Base-by-base conservation (phyloP, 2,329 filamentous ascomycete genomes). In the Penicillium sumatraense region DNA sequence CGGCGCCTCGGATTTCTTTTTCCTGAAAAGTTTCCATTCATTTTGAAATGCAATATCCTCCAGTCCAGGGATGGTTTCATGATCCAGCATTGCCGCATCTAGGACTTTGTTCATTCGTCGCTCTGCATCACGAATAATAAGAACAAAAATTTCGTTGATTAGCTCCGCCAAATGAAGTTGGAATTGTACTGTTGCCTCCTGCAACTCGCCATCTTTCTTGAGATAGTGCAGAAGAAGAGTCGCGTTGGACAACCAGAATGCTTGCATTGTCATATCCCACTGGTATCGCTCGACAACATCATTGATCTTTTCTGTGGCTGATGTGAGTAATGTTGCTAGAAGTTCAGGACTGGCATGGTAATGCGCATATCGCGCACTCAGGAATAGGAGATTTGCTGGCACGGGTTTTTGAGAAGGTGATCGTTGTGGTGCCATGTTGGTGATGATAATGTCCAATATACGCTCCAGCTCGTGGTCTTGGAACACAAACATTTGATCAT, bases 401-500 rank as follows among this genome's bases (percentile, higher is more conserved):
- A 99, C 93, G 0, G 95, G 95, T 67, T 99, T 99, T 71, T 99
- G 95, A n/a, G 92, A 90, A 0, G 93, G 91, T 26, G 93, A 96
- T 65, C 95, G 84, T 76, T 97, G 93, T 1, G 95, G 95, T 1
- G 91, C 96, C 95, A 99, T 98, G 68, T 95, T 93, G 58, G 93
- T 98, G 70, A 99, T 96, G 70, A 98, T 87, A 52, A 98, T 95
- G 70, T 96, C 90, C 63, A 99, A 83, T 67, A 99, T 97, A 55
- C 89, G 87, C 55, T 93, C 89, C 49, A 99, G 83, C 70, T 99
- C 93, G 70, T 86, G 89, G 64, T 98, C 93, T 73, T 99, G 95
- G 72, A 99, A 99, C 33, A 99, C 95, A 72, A 99, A 99, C 95
- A 99, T 99, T 73, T 99, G 95, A 72, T 99, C 95, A 71, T 97